Conservation (phyloP, 768 basidiomycete genomes). For the Rickenella mellea region DNA sequence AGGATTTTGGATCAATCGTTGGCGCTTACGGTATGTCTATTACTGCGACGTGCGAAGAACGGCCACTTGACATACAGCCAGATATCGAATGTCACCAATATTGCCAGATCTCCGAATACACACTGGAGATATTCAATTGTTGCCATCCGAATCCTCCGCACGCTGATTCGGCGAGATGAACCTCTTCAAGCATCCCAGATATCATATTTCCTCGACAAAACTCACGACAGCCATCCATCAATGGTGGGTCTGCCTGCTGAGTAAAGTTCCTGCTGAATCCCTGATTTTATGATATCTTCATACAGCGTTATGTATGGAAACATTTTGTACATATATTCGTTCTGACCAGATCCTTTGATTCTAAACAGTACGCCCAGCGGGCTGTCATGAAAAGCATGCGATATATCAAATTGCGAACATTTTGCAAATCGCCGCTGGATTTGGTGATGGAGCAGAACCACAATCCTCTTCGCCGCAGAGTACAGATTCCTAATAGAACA, state of each 20-base stretch:
- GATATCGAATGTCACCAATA: too few species aligned
- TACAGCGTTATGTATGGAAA: conserved; percentile 15
- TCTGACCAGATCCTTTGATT: background rate
- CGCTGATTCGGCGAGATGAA: conserved; percentile 57
- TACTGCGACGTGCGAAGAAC: too few species aligned
- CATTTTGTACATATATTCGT: background rate
- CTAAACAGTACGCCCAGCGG: conserved; percentile 53
- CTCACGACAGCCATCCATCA: conserved; percentile 53
- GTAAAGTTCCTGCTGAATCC: conserved; percentile 4
- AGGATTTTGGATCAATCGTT: conserved; percentile 31
- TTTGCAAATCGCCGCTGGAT: conserved; percentile 43
- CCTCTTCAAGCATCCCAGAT: conserved; percentile 40
- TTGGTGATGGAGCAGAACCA: conserved; percentile 50
- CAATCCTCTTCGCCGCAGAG: conserved; percentile 54
- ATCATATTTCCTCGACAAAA: conserved; percentile 49
- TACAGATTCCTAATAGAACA: conserved; percentile 38
- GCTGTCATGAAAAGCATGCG: conserved; percentile 71
- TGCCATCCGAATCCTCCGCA: conserved; percentile 57
- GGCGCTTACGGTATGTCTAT: conserved; percentile 31
- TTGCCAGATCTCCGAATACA: conserved; percentile 50
- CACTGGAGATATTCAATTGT: conserved; percentile 78
- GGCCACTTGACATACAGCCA: too few species aligned
- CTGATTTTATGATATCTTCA: background rate
- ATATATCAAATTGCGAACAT: conserved; percentile 75
- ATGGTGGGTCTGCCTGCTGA: conserved; percentile 40